Conservation (phyloP, 208 protist species). For the Porcisia deanei region DNA sequence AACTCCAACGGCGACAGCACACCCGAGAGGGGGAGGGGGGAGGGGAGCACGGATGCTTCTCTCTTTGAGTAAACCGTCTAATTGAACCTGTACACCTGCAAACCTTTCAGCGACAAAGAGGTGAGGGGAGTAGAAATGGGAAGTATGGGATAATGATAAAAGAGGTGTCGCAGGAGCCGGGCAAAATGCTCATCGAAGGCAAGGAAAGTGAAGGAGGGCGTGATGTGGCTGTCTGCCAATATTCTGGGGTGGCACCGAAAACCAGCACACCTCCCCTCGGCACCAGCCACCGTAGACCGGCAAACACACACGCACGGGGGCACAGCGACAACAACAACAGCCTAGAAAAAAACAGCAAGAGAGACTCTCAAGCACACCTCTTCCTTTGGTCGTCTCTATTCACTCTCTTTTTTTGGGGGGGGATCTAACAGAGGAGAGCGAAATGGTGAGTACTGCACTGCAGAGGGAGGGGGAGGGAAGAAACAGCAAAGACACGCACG, state of each 20-base stretch:
- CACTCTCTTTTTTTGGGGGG: background rate
- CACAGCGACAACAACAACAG: slow-evolving; percentile 4
- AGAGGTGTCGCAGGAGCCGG: background rate
- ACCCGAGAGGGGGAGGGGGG: background rate
- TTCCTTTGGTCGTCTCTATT: too few species aligned
- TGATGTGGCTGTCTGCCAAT: background rate
- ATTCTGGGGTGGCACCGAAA: background rate
- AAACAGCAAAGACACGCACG: too few species aligned
- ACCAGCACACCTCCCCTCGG: background rate
- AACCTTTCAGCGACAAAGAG: background rate
- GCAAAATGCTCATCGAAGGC: background rate
- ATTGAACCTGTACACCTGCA: background rate
- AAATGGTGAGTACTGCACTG: background rate
- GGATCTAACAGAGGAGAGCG: background rate
- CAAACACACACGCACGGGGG: background rate
- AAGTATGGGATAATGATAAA: too few species aligned
- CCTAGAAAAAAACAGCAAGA: background rate
- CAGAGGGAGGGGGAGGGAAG: too few species aligned
- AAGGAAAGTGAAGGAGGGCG: background rate
- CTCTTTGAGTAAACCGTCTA: background rate
- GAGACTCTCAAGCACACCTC: too few species aligned
- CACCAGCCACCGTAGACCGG: background rate
- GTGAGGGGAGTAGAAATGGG: background rate
- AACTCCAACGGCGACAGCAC: background rate
- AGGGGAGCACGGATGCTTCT: background rate